Evolutionary conservation across 805 yeast genomes (phyloP).

Genomic region (Zygosaccharomyces lentus): DNA sequence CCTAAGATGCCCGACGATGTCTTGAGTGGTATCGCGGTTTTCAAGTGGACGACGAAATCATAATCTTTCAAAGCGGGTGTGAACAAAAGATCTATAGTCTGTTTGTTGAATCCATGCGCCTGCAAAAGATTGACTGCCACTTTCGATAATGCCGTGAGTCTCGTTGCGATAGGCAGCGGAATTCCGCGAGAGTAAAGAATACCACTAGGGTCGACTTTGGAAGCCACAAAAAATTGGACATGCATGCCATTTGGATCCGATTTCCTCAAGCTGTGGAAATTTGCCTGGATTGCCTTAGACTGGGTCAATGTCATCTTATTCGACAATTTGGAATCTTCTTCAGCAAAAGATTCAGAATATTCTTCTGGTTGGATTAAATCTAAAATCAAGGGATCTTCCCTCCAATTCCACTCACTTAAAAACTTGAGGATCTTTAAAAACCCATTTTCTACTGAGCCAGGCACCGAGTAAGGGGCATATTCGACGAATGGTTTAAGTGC

Average conservation of each 20-base stretch:
- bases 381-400: constrained; percentile 73
- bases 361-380: constrained; percentile 59
- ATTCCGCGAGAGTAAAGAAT: constrained; percentile 67
- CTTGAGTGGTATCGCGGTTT: constrained; percentile 41
- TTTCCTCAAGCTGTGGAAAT: constrained; percentile 64
- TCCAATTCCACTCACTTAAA: constrained; percentile 90
- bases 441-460: constrained; percentile 76
- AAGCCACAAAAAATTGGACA: constrained; percentile 76
- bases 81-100: constrained; percentile 55
- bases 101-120: constrained; percentile 40
- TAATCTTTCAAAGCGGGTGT: constrained; percentile 81
- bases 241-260: constrained; percentile 78
- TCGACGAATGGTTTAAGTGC: constrained; percentile 83
- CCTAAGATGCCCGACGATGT: constrained; percentile 55
- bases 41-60: constrained; percentile 68
- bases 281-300: constrained; percentile 55
- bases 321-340: constrained; percentile 41
- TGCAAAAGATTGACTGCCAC: constrained; percentile 59
- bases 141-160: constrained; percentile 82
- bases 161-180: constrained; percentile 73
- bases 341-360: constrained; percentile 37
- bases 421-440: constrained; percentile 69
- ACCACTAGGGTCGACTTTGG: constrained; percentile 84
- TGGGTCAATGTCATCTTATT: constrained; percentile 61
- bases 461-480: constrained; percentile 77